Base-by-base conservation (phyloP, 2,329 filamentous ascomycete species). In the Aureobasidium vineae region DNA sequence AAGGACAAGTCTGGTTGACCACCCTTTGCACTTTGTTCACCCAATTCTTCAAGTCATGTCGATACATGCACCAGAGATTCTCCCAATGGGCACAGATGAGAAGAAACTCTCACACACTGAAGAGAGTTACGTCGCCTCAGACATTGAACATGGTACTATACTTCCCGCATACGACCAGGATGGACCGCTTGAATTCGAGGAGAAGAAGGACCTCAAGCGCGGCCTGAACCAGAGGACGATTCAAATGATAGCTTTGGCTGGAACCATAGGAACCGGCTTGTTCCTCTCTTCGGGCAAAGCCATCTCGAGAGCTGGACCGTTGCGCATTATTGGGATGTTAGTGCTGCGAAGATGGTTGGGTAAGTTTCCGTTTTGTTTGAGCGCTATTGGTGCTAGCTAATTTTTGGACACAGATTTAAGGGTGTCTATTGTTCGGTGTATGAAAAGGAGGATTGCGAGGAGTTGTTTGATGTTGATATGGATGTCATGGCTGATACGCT, bases 241-340 rank as follows among this genome's bases (percentile, higher is more conserved):
- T 68, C 82, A 82, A 70, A 85, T 86, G 82, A 86, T 86, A 76
- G 89, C 89, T 70, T 88, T 91, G 65, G 89, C 88, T 71, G 89
- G 89, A 16, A 60, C 60, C 7, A 63, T 63, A 5, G 60, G 60
- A 49, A 65, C 63, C 8, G 63, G 63, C 19, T 36, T 65, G 10
- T 65, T 65, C n/a, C 13, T 65, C 16, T 50, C 45, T 4, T 54
- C 52, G 3, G 63, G 63, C n/a, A 54, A 45, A 16, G 52, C 63
- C 5, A 54, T 65, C 50, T 31, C 49, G 5, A 31, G 52, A 23
- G 45, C 50, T 43, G 63, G 63, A 15, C 63, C 63, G 3, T 33
- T 65, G 11, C 83, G 26, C 85, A 86, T 74, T 82, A 83, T 78
- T 86, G 84, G 85, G 84, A 87, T 75, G 83, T 84, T 1, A 78